A percentile compares a stretch with the other conserved stretches of the same genome.
Evolutionary conservation across 2,329 filamentous ascomycete species (phyloP).

Genomic region (Venturia carpophila): DNA sequence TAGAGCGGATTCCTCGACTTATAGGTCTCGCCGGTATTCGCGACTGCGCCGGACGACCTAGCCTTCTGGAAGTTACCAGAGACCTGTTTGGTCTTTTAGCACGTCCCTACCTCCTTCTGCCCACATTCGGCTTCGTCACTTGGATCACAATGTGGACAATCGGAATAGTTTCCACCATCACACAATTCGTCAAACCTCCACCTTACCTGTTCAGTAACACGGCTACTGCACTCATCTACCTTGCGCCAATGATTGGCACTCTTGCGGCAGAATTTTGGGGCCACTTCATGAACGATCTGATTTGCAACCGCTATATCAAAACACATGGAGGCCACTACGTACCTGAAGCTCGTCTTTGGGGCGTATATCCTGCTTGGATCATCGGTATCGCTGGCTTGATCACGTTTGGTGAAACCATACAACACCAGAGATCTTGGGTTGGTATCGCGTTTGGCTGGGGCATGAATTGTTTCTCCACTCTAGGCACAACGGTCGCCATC

Average conservation of each 20-base stretch:
- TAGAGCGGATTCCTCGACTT: slow-evolving; percentile 17
- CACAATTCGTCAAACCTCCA: slow-evolving; percentile 24
- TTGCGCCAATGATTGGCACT: slow-evolving; percentile 32
- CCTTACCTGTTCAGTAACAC: slow-evolving; percentile 22
- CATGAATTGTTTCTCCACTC: slow-evolving; percentile 30
- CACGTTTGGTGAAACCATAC: slow-evolving; percentile 29
- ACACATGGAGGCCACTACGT: slow-evolving; percentile 26
- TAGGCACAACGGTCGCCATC: slow-evolving; percentile 29
- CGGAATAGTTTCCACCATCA: slow-evolving; percentile 25
- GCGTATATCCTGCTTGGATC: slow-evolving; percentile 27
- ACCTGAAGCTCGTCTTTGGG: slow-evolving; percentile 30
- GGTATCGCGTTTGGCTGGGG: slow-evolving; percentile 31
- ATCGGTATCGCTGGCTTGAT: slow-evolving; percentile 30
- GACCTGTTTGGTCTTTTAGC: slow-evolving; percentile 20
- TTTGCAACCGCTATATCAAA: slow-evolving; percentile 28
- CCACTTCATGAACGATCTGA: slow-evolving; percentile 33
- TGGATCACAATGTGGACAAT: slow-evolving; percentile 26
- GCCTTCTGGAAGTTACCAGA: slow-evolving; percentile 19
- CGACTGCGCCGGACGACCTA: slow-evolving; percentile 18
- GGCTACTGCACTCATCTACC: slow-evolving; percentile 28
- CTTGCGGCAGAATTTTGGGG: slow-evolving; percentile 29
- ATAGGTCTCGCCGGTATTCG: slow-evolving; percentile 19
- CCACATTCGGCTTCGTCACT: slow-evolving; percentile 19
- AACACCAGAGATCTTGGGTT: slow-evolving; percentile 29
- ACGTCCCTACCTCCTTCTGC: slow-evolving; percentile 23